Evolutionary conservation across 352 stramenopile species (phyloP).

Genomic region (Thraustochytrium striatum): DNA sequence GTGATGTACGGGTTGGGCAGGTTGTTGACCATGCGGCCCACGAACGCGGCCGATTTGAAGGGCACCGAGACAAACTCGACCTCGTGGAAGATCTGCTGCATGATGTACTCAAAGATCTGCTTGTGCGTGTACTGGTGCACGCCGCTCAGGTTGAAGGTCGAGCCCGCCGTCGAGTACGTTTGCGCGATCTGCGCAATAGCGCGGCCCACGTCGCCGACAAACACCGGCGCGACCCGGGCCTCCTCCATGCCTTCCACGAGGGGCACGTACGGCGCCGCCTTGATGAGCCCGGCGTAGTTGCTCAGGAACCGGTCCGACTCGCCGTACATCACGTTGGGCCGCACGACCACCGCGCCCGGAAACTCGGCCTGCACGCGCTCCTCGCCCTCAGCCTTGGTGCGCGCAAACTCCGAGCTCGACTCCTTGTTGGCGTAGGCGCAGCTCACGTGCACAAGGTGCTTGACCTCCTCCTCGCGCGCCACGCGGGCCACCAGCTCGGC

Average conservation of each 20-base stretch:
- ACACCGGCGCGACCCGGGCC: constrained; percentile 84
- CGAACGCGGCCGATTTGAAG: constrained; percentile 66
- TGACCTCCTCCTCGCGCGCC: constrained; percentile 65
- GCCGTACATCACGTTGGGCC: constrained; percentile 88
- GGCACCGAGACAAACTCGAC: constrained; percentile 74
- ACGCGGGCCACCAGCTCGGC: constrained; percentile 63
- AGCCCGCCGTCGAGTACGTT: constrained; percentile 64
- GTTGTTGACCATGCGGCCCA: constrained; percentile 71
- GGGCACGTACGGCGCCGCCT: constrained; percentile 64
- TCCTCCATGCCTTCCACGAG: constrained; percentile 84
- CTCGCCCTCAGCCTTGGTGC: constrained; percentile 71
- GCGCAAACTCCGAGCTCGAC: constrained; percentile 62
- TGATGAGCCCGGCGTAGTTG: constrained; percentile 61
- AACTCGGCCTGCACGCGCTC: constrained; percentile 81
- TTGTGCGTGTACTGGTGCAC: constrained; percentile 92
- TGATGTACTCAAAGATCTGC: constrained; percentile 92
- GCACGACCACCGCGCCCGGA: constrained; percentile 89
- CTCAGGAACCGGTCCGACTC: constrained; percentile 89
- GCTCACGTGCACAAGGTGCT: constrained; percentile 71
- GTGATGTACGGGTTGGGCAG: constrained; percentile 65
- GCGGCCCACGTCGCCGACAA: constrained; percentile 66
- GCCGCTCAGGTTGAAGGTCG: constrained; percentile 91
- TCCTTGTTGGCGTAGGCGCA: constrained; percentile 58
- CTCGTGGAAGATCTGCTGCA: constrained; percentile 73
- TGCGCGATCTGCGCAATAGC: constrained; percentile 62